phyloP scores from a whole-genome alignment of 2,329 filamentous ascomycete genomes.

The Ophiostoma pallidulum region DNA sequence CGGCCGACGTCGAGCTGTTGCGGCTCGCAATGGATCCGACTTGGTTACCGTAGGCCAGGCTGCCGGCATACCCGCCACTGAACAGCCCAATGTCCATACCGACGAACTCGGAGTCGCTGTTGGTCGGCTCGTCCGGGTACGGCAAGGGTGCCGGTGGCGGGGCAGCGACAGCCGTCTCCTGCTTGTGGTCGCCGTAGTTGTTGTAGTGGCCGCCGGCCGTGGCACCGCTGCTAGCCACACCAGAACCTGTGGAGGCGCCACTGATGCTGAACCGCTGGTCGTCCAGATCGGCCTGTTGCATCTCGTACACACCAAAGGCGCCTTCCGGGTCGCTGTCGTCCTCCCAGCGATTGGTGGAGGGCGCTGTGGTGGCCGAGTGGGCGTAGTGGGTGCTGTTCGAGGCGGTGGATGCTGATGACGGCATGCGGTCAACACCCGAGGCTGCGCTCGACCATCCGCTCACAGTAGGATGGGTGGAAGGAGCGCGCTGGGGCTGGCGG shows the following conservation, averaged over 20 bases:
- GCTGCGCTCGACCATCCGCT: slow-evolving; percentile 28
- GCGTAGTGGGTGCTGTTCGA: slow-evolving; percentile 1
- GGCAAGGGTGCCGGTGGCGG: slow-evolving; percentile 27
- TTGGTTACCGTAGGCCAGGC: slow-evolving; percentile 40
- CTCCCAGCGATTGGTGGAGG: slow-evolving; percentile 30
- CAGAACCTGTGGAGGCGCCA: slow-evolving; percentile 33
- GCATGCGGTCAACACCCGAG: slow-evolving; percentile 28
- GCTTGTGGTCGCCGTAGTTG: slow-evolving; percentile 6
- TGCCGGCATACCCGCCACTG: slow-evolving; percentile 58
- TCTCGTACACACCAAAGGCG: slow-evolving; percentile 70
- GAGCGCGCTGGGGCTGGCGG: slow-evolving; percentile 37
- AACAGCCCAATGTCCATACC: slow-evolving; percentile 64
- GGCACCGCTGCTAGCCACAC: slow-evolving; percentile 8
- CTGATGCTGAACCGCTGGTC: slow-evolving; percentile 50
- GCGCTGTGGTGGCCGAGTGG: slow-evolving; percentile 9
- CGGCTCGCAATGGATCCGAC: slow-evolving; percentile 31
- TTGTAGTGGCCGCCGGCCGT: slow-evolving; percentile 5
- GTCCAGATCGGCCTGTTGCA: slow-evolving; percentile 77
- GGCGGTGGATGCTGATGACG: slow-evolving; percentile 8
- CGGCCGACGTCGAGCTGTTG: slow-evolving; percentile 24
- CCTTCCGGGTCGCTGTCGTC: slow-evolving; percentile 81
- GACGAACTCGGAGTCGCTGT: slow-evolving; percentile 64
- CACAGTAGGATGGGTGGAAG: slow-evolving; percentile 31
- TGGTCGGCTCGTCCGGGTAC: slow-evolving; percentile 40
- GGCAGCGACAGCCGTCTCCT: slow-evolving; percentile 20